A percentile compares a stretch with the other conserved stretches of the same genome.
phyloP scores from a whole-genome alignment of 352 stramenopile genomes.

The Thalassiosira hispida region DNA sequence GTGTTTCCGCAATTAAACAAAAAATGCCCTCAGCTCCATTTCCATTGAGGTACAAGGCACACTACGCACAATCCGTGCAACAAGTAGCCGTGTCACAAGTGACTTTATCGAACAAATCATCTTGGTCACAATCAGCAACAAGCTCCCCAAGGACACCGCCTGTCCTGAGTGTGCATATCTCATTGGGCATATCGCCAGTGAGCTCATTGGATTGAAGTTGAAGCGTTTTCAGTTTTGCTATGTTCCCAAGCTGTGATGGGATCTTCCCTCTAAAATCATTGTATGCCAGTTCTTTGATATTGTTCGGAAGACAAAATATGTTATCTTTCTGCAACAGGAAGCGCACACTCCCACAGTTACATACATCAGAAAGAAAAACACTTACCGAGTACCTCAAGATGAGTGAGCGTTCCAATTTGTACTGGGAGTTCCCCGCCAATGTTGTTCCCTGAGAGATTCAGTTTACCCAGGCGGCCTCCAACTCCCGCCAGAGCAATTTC shows the following conservation, averaged over 20 bases:
- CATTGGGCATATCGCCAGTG: slow-evolving; percentile 38
- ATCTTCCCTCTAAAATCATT: slow-evolving; percentile 55
- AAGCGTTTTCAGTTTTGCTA: slow-evolving; percentile 42
- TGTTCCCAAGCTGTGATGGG: slow-evolving; percentile 37
- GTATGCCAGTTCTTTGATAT: slow-evolving; percentile 33
- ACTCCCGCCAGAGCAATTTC: slow-evolving; percentile 51
- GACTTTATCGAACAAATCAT: slow-evolving; percentile 29
- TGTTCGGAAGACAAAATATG: slow-evolving; percentile 1
- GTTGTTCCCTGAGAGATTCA: slow-evolving; percentile 53
- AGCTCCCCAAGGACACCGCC: slow-evolving; percentile 16
- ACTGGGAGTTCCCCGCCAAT: slow-evolving; percentile 34
- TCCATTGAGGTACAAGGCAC: too few relatives aligned
- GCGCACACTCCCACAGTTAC: background rate
- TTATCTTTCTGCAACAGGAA: background rate
- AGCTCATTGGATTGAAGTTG: slow-evolving; percentile 45
- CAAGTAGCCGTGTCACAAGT: slow-evolving; percentile 33
- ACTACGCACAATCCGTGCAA: slow-evolving; percentile 35
- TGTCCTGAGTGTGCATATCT: slow-evolving; percentile 43
- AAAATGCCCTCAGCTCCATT: too few relatives aligned
- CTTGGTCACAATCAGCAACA: slow-evolving; percentile 36
- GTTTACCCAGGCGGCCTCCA: slow-evolving; percentile 29
- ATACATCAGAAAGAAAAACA: slow-evolving; percentile 1
- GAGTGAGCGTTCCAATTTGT: slow-evolving; percentile 47
- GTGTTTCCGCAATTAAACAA: too few relatives aligned
- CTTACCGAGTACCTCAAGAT: slow-evolving; percentile 45